These are phyloP conservation scores for Bidens hawaiensis DNA, from an alignment of 140 eudicot species.

Conservation along the genomic window DNA sequence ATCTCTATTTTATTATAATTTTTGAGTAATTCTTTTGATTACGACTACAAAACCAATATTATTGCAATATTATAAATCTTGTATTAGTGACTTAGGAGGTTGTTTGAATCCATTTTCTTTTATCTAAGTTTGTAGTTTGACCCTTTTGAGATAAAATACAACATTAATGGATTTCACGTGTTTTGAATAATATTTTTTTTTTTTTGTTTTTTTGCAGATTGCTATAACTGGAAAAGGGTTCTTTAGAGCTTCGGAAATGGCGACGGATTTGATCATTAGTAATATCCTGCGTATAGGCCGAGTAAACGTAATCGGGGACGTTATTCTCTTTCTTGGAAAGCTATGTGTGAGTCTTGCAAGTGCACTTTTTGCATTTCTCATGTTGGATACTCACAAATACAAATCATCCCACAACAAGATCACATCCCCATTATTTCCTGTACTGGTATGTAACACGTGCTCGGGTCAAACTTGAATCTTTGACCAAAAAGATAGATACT, in stretches of 20 bases:
- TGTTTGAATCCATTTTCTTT: no score
- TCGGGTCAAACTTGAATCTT: constrained; percentile 2
- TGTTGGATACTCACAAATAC: constrained; percentile 83
- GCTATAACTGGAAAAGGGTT: constrained; percentile 92
- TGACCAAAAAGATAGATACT: not conserved
- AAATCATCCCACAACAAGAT: constrained; percentile 86
- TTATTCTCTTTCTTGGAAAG: constrained; percentile 85
- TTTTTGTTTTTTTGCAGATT: constrained; percentile 40
- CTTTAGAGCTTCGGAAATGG: constrained; percentile 81
- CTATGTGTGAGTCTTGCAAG: constrained; percentile 91
- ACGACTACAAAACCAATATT: not conserved
- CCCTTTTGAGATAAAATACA: not conserved
- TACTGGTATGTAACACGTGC: constrained; percentile 55
- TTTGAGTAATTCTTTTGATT: not conserved
- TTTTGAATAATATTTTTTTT: not conserved
- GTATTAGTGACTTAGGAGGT: not conserved
- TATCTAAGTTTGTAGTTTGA: not conserved
- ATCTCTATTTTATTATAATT: no score
- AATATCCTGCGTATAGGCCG: constrained; percentile 85
- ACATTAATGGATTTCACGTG: not conserved
- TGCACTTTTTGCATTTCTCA: constrained; percentile 88
- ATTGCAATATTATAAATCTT: not conserved
- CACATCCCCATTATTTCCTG: constrained; percentile 91
- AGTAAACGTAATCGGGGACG: constrained; percentile 94
- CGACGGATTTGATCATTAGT: constrained; percentile 84